Evolutionary conservation across 129 eudicot species (phyloP).

Genomic region (Flaveria sonorensis): DNA sequence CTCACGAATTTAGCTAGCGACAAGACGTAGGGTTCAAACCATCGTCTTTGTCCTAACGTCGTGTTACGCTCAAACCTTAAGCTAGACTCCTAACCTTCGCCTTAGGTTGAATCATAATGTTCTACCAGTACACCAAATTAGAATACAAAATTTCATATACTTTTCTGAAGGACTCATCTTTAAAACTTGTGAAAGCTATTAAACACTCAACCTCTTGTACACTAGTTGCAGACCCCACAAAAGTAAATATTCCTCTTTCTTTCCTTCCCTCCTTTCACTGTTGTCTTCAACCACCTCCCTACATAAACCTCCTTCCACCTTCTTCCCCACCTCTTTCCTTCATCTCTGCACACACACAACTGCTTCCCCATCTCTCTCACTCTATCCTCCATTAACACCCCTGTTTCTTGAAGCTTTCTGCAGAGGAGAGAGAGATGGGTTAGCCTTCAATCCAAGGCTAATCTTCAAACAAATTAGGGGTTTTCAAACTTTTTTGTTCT

Average conservation of each 20-base stretch:
- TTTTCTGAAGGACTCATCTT: no score
- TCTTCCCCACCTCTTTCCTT: constrained; percentile 30
- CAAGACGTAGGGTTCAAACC: no score
- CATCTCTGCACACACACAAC: constrained; percentile 21
- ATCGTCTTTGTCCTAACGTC: no score
- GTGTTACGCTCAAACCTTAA: no score
- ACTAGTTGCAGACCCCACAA: constrained; percentile 33
- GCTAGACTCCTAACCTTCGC: no score
- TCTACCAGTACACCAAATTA: no score
- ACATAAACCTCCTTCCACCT: constrained; percentile 37
- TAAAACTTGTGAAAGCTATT: constrained; percentile 1
- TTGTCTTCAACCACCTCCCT: constrained; percentile 15
- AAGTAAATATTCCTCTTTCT: constrained; percentile 41
- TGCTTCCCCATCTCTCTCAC: neutral
- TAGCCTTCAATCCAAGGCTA: constrained; percentile 13
- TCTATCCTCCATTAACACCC: neutral
- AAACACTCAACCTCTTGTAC: constrained; percentile 22
- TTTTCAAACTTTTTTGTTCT: neutral
- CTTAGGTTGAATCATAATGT: no score
- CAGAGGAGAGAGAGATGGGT: constrained; percentile 33
- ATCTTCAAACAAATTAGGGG: neutral
- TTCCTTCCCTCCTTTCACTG: constrained; percentile 35
- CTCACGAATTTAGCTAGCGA: no score
- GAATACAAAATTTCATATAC: no score
- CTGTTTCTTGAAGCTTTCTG: constrained; percentile 5